phyloP scores from a whole-genome alignment of 2,329 filamentous ascomycete genomes.

The Metarhizium album region DNA sequence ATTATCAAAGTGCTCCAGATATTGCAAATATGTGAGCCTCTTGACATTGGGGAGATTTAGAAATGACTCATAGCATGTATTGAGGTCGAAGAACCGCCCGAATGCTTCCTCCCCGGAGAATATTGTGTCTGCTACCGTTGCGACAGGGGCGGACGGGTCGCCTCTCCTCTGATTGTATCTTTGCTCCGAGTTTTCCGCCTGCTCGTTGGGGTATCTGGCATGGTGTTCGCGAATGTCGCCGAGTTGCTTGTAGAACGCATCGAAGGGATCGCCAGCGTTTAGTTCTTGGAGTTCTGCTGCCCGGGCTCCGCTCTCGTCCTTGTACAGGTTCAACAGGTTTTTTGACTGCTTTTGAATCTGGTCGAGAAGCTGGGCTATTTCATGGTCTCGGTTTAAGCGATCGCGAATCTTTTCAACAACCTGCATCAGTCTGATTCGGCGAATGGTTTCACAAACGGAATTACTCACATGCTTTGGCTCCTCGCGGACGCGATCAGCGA shows the following conservation, averaged over 20 bases:
- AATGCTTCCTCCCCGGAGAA: conserved; percentile 95
- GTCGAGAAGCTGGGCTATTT: conserved; percentile 74
- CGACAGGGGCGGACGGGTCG: conserved; percentile 51
- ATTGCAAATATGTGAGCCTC: conserved; percentile 81
- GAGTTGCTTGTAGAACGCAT: conserved; percentile 82
- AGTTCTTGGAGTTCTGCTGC: conserved; percentile 76
- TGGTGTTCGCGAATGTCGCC: conserved; percentile 78
- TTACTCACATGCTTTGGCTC: conserved; percentile 73
- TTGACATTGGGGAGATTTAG: conserved; percentile 83
- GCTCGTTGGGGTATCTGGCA: conserved; percentile 83
- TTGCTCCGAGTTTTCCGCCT: conserved; percentile 87
- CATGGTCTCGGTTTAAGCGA: conserved; percentile 80
- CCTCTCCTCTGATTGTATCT: conserved; percentile 68
- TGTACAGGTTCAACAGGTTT: conserved; percentile 73
- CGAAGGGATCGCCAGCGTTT: conserved; percentile 75
- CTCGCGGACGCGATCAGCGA: conserved; percentile 78
- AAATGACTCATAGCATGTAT: conserved; percentile 72
- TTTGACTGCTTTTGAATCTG: conserved; percentile 81
- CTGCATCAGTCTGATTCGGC: conserved; percentile 12
- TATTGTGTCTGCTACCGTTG: conserved; percentile 71
- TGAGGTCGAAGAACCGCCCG: conserved; percentile 86
- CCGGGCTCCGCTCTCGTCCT: conserved; percentile 61
- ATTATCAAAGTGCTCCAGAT: conserved; percentile 80
- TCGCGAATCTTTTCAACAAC: conserved; percentile 60
- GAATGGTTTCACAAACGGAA: neutral